A percentile compares a stretch with the other conserved stretches of the same genome.
phyloP scores from a whole-genome alignment of 1,139 yeast species.

The Pichia inconspicua region DNA sequence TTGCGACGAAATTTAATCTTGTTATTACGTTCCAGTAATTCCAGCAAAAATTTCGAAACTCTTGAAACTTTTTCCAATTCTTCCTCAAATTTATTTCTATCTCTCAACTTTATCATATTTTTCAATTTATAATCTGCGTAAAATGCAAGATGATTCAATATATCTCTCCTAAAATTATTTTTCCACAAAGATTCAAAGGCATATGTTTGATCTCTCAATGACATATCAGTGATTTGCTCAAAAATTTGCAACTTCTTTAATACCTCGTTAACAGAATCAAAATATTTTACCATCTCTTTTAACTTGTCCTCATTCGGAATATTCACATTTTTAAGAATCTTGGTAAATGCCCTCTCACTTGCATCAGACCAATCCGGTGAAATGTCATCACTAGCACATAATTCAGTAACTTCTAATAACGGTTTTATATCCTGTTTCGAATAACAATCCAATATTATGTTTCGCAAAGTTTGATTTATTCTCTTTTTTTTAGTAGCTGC shows the following conservation, averaged over 20 bases:
- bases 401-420: not conserved
- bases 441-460: too few species aligned
- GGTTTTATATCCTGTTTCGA: not conserved
- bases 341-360: not conserved
- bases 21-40: not conserved
- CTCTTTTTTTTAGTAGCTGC: not conserved
- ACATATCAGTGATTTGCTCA: not conserved
- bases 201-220: not conserved
- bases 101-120: conserved; percentile 3
- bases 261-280: conserved; percentile 1
- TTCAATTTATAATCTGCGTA: conserved; percentile 7
- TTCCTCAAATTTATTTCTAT: conserved; percentile 6
- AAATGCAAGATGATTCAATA: conserved; percentile 3
- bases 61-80: not conserved
- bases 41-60: not conserved
- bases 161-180: conserved; percentile 1
- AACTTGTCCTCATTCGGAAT: conserved; percentile 6
- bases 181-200: not conserved
- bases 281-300: conserved; percentile 3
- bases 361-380: not conserved
- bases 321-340: not conserved
- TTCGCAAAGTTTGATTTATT: not conserved
- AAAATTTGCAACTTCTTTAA: not conserved
- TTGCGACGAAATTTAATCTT: not conserved
- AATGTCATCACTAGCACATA: not conserved